Percentiles rank a stretch among this genome's conserved stretches.
Evolutionary conservation across 257 asterid genomes (phyloP).

Genomic region (Salvia rosmarinus): DNA sequence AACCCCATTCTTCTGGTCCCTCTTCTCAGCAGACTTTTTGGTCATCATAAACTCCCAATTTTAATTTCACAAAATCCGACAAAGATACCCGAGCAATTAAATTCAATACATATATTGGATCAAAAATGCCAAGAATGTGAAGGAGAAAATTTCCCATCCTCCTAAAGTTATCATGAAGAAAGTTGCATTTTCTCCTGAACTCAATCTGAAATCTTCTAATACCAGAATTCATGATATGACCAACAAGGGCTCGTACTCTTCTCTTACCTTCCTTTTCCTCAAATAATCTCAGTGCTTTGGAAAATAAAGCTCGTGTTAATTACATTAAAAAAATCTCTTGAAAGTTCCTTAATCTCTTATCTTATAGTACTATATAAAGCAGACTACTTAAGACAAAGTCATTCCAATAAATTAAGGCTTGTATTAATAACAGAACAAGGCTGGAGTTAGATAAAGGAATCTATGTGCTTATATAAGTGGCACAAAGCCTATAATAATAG

Average conservation of each 20-base stretch:
- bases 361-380: not conserved
- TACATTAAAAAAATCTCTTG: not conserved
- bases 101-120: no score
- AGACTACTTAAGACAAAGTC: slow-evolving; percentile 36
- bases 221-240: not conserved
- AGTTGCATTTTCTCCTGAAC: not conserved
- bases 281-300: not conserved
- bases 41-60: not conserved
- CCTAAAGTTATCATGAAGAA: not conserved
- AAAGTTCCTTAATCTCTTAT: slow-evolving; percentile 19
- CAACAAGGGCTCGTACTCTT: not conserved
- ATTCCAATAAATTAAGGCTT: slow-evolving; percentile 18
- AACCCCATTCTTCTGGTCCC: no score
- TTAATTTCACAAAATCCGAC: not conserved
- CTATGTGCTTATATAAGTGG: slow-evolving; percentile 30
- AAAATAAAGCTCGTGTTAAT: slow-evolving; percentile 24
- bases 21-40: no score
- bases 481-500: slow-evolving; percentile 24
- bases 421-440: slow-evolving; percentile 34
- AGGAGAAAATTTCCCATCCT: not conserved
- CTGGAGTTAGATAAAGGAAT: slow-evolving; percentile 46
- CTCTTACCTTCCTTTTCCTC: not conserved
- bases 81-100: not conserved
- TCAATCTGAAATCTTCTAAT: not conserved
- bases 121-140: not conserved